Evolutionary conservation across 306 rosid genomes (phyloP), one percentile per base, ranked within the genome.

Genomic region (Quercus robur): DNA sequence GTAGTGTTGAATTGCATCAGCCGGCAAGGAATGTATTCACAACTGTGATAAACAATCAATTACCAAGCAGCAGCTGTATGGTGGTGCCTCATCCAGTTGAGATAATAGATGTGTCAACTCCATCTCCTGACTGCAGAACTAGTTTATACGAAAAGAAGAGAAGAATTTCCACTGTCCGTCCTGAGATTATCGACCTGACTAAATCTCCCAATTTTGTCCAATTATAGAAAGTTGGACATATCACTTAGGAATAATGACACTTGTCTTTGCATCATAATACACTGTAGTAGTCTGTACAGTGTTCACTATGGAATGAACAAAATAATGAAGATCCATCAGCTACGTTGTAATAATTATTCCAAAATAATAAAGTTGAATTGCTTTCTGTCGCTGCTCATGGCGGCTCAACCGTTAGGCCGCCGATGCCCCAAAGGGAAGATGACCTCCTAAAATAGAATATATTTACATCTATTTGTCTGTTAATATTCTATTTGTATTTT

Each of bases 91-190:
- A 62, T 70, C 89, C 83, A 61, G 88, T 83, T 51, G 99, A 91
- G 75, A 73, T 95, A 55, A 86, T 95, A 44, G 98, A 95, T 82
- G 57, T 95, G 86, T 84, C 89, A 46, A 91, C 96, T 8, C 99
- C 99, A 67, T 84, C 99, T 56, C 92, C 99, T 5, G 67, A 81
- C 62, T 83, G 93, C 81, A 82, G 92, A 87, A 79, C 58, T 4
- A 62, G 86, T 81, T 70, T 84, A 30, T 80, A 71, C 1, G 81
- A 86, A 31, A 84, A 84, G 83, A 94, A 84, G 84, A 87, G 95
- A 75, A 91, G 88, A 84, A 73, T 83, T 85, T 54, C 86, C 21
- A 30, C 81, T 26, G 74, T 58, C 77, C 70, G 73, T 77, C 75
- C 82, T 78, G 83, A 86, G 84, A 87, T 88, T 73, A 81, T 94